phyloP scores from a whole-genome alignment of 225 moss, liverwort and hornwort genomes.

The Thuidium tamariscinum region DNA sequence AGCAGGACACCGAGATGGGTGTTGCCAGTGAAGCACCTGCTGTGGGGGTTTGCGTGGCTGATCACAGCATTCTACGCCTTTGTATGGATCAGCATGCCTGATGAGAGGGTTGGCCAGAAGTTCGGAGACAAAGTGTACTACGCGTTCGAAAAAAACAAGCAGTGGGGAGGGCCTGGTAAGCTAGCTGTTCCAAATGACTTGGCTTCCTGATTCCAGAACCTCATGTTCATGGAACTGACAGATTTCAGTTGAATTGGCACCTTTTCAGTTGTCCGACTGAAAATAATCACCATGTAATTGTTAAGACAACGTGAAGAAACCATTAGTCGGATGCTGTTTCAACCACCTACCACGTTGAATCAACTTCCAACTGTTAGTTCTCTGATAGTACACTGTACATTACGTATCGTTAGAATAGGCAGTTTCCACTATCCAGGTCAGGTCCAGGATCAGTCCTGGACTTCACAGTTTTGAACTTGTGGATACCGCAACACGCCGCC shows the following conservation, averaged over 20 bases:
- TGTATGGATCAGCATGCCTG: constrained; percentile 6
- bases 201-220: background rate
- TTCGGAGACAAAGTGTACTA: background rate
- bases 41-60: constrained; percentile 7
- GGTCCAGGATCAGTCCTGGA: background rate
- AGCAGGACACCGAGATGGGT: background rate
- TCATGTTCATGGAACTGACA: background rate
- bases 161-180: constrained; percentile 4
- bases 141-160: background rate
- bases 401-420: background rate
- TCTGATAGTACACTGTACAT: background rate
- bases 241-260: background rate
- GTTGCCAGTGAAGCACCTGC: background rate
- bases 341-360: background rate
- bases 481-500: no score
- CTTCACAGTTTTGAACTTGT: background rate
- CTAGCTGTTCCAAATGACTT: background rate
- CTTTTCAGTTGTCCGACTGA: background rate
- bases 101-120: background rate
- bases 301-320: background rate
- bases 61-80: background rate
- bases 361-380: background rate
- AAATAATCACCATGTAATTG: background rate
- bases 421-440: background rate
- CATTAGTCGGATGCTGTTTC: background rate